Conservation (phyloP, 495 filamentous ascomycete genomes). For the Pseudevernia furfuracea region DNA sequence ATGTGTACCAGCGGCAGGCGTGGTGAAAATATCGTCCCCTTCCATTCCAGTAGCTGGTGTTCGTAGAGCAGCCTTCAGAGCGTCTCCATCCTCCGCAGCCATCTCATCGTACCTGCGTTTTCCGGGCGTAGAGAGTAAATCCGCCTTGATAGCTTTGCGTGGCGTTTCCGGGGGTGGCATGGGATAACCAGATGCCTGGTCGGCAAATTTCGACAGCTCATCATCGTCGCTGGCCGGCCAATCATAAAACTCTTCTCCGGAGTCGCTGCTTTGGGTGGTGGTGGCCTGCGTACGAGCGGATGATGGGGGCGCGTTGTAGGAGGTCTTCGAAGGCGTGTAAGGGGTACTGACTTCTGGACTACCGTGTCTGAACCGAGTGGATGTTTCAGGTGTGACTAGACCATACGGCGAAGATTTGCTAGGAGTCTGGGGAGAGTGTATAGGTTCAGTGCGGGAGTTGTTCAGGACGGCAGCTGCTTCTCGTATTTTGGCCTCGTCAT, state of each 20-base stretch:
- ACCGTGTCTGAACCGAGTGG: not conserved
- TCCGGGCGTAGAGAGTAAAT: constrained; percentile 41
- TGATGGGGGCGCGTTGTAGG: constrained; percentile 23
- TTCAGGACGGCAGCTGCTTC: constrained; percentile 45
- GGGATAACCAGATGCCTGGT: constrained; percentile 18
- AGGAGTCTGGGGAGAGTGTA: constrained; percentile 24
- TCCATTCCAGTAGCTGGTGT: constrained; percentile 22
- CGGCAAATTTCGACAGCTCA: constrained; percentile 22
- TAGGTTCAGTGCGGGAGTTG: constrained; percentile 42
- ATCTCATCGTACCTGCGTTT: constrained; percentile 45
- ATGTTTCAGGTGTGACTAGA: constrained; percentile 22
- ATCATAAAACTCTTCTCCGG: constrained; percentile 38
- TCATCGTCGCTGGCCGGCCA: constrained; percentile 41
- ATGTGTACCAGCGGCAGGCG: constrained; percentile 22
- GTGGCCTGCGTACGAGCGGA: constrained; percentile 12
- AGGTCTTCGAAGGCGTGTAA: constrained; percentile 30
- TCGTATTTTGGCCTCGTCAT: constrained; percentile 50
- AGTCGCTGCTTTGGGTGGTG: constrained; percentile 30
- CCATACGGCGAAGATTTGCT: constrained; percentile 20
- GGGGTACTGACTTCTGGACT: constrained; percentile 21
- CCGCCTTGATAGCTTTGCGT: constrained; percentile 41
- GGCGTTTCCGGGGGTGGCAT: constrained; percentile 37
- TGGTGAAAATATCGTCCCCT: constrained; percentile 27
- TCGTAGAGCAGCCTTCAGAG: constrained; percentile 9
- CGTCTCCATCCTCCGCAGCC: constrained; percentile 22